phyloP scores from a whole-genome alignment of 2,329 filamentous ascomycete species.

The Neofusicoccum kwambonambiense region DNA sequence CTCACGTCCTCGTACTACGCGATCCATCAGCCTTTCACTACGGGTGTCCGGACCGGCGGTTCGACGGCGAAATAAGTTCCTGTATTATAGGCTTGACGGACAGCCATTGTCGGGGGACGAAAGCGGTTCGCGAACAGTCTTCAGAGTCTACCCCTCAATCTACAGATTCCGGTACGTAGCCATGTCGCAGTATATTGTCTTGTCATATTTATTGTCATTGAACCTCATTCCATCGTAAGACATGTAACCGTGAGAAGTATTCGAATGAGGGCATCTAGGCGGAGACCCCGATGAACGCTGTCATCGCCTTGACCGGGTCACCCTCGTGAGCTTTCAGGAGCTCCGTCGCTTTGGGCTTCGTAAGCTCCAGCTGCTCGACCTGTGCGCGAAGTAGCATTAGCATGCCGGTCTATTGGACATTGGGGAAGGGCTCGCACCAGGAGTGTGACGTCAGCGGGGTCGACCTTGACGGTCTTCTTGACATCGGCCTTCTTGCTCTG shows the following conservation, averaged over 20 bases:
- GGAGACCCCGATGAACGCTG: conserved; percentile 51
- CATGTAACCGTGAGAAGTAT: not conserved
- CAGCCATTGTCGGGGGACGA: too few relatives aligned
- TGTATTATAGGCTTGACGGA: too few relatives aligned
- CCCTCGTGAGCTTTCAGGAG: conserved; percentile 71
- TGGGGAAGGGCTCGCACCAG: conserved; percentile 47
- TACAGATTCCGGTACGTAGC: not conserved
- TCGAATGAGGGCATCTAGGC: not conserved
- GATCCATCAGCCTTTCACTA: too few relatives aligned
- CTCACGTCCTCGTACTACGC: too few relatives aligned
- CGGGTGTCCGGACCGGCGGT: too few relatives aligned
- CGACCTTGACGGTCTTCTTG: conserved; percentile 65
- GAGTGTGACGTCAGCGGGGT: conserved; percentile 67
- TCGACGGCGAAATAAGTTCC: too few relatives aligned
- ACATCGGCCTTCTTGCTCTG: conserved; percentile 48
- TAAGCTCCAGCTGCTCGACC: conserved; percentile 70
- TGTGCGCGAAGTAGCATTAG: conserved; percentile 27
- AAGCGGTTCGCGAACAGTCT: too few relatives aligned
- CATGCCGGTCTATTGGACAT: conserved; percentile 31
- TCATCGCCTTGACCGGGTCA: conserved; percentile 66
- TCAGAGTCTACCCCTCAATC: not conserved
- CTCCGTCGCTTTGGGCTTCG: conserved; percentile 71
- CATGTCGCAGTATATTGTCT: not conserved
- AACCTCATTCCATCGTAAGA: not conserved
- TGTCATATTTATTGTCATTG: not conserved